Conservation (phyloP, 2,329 filamentous ascomycete species). For the Sclerotinia subarctica region DNA sequence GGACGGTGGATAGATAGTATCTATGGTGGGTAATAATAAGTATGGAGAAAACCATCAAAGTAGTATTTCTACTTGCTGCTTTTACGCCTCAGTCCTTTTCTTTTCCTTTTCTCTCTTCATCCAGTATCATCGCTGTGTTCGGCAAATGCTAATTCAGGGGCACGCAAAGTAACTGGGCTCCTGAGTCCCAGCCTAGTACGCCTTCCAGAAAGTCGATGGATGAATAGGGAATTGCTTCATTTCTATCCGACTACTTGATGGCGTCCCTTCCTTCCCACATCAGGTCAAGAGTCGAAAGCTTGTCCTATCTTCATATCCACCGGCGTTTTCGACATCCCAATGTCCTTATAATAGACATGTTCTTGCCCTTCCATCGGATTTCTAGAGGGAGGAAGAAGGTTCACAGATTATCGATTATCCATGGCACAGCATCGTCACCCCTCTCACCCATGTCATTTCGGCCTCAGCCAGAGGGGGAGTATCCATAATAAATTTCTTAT, state of each 20-base stretch:
- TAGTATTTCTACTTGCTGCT: not conserved
- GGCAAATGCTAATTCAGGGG: conserved; percentile 5
- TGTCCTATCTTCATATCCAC: not conserved
- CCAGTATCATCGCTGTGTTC: not conserved
- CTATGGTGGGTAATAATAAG: not conserved
- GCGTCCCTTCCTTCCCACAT: not conserved
- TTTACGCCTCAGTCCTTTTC: not conserved
- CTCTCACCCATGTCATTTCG: not conserved
- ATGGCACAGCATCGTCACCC: conserved; percentile 8
- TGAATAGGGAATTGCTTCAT: not conserved
- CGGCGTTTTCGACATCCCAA: not conserved
- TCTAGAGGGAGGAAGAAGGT: not conserved
- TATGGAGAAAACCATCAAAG: not conserved
- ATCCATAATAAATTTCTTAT: not conserved
- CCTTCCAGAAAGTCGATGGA: not conserved
- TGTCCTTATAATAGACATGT: not conserved
- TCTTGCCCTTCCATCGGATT: not conserved
- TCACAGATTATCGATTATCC: conserved; percentile 5
- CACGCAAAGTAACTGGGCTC: not conserved
- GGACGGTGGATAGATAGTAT: not conserved
- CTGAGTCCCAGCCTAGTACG: too few species aligned
- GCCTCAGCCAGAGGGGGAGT: not conserved
- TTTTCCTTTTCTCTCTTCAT: not conserved
- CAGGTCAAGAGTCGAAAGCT: not conserved
- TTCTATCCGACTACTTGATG: not conserved